Evolutionary conservation across 2,329 filamentous ascomycete species (phyloP).

Genomic region (Aspergillus sp.): DNA sequence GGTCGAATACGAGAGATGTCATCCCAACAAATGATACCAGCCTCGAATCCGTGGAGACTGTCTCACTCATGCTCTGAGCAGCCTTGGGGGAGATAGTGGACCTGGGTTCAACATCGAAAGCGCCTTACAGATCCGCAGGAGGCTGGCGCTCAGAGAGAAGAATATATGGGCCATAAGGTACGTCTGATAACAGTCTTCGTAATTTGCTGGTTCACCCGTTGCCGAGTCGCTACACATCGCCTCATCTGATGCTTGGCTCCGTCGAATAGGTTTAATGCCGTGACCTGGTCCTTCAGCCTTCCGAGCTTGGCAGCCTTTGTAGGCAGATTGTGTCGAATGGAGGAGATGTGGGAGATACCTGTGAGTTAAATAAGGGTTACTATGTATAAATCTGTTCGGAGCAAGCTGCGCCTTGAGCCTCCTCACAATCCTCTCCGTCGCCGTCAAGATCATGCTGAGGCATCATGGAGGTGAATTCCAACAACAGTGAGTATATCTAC

Average conservation of each 20-base stretch:
- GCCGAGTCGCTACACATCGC: neutral
- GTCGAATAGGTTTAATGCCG: neutral
- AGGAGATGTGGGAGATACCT: neutral
- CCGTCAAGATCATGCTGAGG: neutral
- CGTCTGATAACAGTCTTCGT: too few species aligned
- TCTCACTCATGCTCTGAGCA: too few species aligned
- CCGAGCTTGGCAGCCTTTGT: neutral
- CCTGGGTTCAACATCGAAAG: too few species aligned
- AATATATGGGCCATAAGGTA: too few species aligned
- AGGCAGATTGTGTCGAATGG: neutral
- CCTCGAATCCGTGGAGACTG: too few species aligned
- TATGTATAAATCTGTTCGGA: neutral
- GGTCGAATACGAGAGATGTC: too few species aligned
- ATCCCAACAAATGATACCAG: too few species aligned
- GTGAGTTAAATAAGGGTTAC: too few species aligned
- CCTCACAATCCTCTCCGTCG: neutral
- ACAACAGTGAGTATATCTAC: conserved; percentile 6
- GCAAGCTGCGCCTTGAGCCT: neutral
- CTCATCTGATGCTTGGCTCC: neutral
- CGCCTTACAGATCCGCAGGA: too few species aligned
- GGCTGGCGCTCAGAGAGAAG: too few species aligned
- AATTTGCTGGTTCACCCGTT: too few species aligned
- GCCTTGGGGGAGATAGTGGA: too few species aligned
- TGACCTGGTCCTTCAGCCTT: neutral
- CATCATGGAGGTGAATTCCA: neutral